Evolutionary conservation across 139 green algal genomes (phyloP), one percentile per base, ranked within the genome.

Genomic region (Chlamydomonas schloesseri): DNA sequence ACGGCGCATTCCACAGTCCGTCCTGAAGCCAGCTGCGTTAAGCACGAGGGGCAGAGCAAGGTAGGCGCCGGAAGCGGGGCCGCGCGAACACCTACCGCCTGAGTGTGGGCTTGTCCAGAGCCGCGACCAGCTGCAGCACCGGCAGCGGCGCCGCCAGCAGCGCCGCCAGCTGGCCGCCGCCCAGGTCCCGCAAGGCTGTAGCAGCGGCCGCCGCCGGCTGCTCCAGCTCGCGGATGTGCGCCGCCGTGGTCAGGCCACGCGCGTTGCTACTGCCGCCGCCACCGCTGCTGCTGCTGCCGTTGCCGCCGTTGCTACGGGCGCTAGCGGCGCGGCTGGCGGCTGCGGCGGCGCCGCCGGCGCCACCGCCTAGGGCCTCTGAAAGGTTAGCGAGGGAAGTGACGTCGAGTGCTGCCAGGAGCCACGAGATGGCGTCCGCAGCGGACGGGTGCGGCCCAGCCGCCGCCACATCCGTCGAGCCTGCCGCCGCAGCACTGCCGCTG

Each of bases 131-230:
- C 36, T 31, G 60, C 62, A 83, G 28, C 24, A 42, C 37, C 26
- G 37, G 37, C 60, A 34, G 37, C 28, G 76, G 76, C 37, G 76
- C 34, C 26, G 60, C 60, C 76, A 83, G 76, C 76, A 83, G 60
- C 23, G 76, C 24, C 28, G 15, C 76, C 29, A 83, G 37, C 58
- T 33, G 29, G 0, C 2, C 4, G 14, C 60, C 76, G 5, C 26
- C 37, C 62, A 83, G 11, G 0, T 26, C 37, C 17, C 9, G 11
- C 28, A 73, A 2, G 1, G 60, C 37, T 3, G 36, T 29, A 37
- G 36, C 76, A 10, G 76, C 76, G 0, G 62, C 60, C 11, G 62
- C 62, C 11, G 60, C 37, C 60, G 4, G 50, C 23, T 37, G 26
- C 24, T 37, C 75, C 36, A 82, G 57, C 20, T 26, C 21, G 33